Base-by-base conservation (phyloP, 2,329 filamentous ascomycete genomes). In the Pestalotiopsis sp. region DNA sequence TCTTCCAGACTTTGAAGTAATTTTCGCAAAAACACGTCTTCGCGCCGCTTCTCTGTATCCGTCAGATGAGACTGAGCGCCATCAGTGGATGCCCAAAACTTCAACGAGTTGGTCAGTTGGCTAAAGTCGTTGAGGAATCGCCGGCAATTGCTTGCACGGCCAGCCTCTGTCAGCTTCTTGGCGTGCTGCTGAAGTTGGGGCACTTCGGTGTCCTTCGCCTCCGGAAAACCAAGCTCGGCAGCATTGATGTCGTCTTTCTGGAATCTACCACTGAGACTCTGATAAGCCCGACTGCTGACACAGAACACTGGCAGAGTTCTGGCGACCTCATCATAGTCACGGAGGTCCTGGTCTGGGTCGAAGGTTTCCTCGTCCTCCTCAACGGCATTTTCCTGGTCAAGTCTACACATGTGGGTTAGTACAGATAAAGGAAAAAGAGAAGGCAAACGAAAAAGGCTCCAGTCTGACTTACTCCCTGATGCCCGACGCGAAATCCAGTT, bases 271-370 rank as follows among this genome's bases (percentile, higher is more conserved):
- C 82, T 80, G n/a, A 92, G 77, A 72, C 89, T 88, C 72, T 92
- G 89, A 67, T 90, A 92, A 0, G 86, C 89, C 57, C 86, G 81
- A 63, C 86, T 87, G 68, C 87, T 90, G n/a, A 91, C 87, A 70
- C 89, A 92, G 73, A 91, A 92, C 2, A 92, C 89, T 0, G 89
- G 86, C 0, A 92, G 80, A 0, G 80, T 82, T 9, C 76, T 77
- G 0, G 87, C 88, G 7, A 91, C 83, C 58, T 87, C 77, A 0
- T 87, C 83, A 66, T 92, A 92, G 72, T 91, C 85, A 9, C 88
- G 83, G 2, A 81, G 57, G 6, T 89, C 85, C n/a, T 83, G 74
- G 2, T 86, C 83, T 0, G 87, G 87, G 70, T 90, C 79, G 71
- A 89, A 90, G 11, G 81, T 81, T 1, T 81, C 82, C 23, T 86